Base-by-base conservation (phyloP, 352 stramenopile genomes). In the Phytophthora agathidicida region DNA sequence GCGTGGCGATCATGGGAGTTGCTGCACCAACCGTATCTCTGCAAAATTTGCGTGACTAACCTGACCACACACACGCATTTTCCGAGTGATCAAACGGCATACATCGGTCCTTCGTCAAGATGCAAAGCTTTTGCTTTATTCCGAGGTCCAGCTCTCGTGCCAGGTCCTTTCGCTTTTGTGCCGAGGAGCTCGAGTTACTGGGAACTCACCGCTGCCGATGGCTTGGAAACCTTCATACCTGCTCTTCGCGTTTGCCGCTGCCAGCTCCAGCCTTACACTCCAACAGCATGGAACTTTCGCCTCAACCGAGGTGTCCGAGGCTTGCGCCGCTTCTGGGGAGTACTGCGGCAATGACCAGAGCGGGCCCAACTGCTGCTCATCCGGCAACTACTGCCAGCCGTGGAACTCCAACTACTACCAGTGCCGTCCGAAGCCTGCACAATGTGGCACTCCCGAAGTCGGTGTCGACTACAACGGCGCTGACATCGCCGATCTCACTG, bases 341-440 rank as follows among this genome's bases (percentile, higher is more conserved):
- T 49, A 37, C 42, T 49, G 42, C 26, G 42, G 42, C 16, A 49
- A 49, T 17, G 24, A 37, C 9, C 26, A 49, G 42, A 49, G 42
- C n/a, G 56, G 43, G 22, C 41, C 65, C 2, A 44, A 31, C 7
- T 80, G 67, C 55, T 83, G 73, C 13, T 50, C 58, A 7, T 50
- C 50, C 2, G 64, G 60, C 11, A 60, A 70, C 41, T 83, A 83
- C 67, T 83, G 73, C 63, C 70, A 73, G 49, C 70, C 73, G 1
- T 83, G 73, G 73, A 65, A 78, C 46, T 31, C 60, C 1, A 46
- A 19, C 14, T 72, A 75, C 53, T 80, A 71, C 67, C 71, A 83
- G 52, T 83, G 73, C 20, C 35, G 75, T 27, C 39, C 67, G 11
- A 47, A 54, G 28, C 71, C 63, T 2, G 19, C 49, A 14, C 39